These are phyloP conservation scores for Pythium periplocum DNA, from an alignment of 352 stramenopile species.

Conservation along the genomic window DNA sequence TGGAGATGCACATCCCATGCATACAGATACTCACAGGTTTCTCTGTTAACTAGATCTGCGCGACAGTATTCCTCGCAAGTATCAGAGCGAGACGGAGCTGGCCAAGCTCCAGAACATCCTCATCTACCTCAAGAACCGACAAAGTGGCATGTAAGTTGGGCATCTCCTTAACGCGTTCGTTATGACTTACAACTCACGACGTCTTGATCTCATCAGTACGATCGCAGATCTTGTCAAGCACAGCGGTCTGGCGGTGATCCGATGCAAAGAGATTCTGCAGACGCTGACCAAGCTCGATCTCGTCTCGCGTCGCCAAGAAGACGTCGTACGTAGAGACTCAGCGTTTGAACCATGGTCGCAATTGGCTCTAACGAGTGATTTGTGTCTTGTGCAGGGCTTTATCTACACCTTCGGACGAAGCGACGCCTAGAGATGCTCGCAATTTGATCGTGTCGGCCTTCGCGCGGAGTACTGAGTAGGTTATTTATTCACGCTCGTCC, in stretches of 20 bases:
- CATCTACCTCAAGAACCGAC: slow-evolving; percentile 80
- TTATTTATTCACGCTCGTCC: slow-evolving; percentile 39
- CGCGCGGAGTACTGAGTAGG: slow-evolving; percentile 5
- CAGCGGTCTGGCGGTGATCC: slow-evolving; percentile 71
- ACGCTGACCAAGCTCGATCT: slow-evolving; percentile 84
- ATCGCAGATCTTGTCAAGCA: slow-evolving; percentile 83
- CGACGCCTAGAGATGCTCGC: background rate
- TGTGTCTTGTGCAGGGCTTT: slow-evolving; percentile 36
- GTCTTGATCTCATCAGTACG: slow-evolving; percentile 26
- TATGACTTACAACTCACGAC: background rate
- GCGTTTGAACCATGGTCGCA: background rate
- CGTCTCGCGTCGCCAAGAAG: slow-evolving; percentile 68
- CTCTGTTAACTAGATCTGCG: slow-evolving; percentile 38
- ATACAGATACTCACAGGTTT: background rate
- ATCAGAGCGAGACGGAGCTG: slow-evolving; percentile 70
- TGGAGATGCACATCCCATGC: background rate
- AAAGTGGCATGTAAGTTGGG: slow-evolving; percentile 65
- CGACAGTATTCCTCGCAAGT: slow-evolving; percentile 80
- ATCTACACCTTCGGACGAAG: slow-evolving; percentile 55
- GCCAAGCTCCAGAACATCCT: slow-evolving; percentile 86
- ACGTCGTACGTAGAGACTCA: slow-evolving; percentile 33
- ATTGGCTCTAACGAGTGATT: background rate
- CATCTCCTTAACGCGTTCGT: background rate
- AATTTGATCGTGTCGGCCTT: too few species aligned
- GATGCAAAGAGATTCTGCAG: slow-evolving; percentile 85